Evolutionary conservation across 768 basidiomycete species (phyloP).

Genomic region (Naganishia friedmannii): DNA sequence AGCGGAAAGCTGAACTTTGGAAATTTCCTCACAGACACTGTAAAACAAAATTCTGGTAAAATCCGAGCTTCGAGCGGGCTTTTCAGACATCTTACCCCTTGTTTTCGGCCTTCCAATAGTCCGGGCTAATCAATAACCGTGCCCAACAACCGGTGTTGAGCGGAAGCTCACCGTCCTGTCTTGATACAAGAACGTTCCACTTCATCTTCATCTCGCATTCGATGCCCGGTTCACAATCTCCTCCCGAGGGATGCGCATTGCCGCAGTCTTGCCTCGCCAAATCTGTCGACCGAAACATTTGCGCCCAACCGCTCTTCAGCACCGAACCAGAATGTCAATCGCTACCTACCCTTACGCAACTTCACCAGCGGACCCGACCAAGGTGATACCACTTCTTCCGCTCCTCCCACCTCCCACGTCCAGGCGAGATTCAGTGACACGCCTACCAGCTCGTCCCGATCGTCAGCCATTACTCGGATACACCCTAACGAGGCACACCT

Average conservation of each 20-base stretch:
- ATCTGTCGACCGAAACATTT: background rate
- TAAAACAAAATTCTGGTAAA: too few relatives aligned
- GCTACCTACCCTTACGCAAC: constrained; percentile 14
- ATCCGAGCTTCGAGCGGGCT: too few relatives aligned
- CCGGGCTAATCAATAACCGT: background rate
- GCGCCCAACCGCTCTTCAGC: background rate
- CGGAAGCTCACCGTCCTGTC: background rate
- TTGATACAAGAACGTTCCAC: background rate
- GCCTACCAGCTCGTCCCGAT: background rate
- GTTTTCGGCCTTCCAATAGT: background rate
- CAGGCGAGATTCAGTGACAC: background rate
- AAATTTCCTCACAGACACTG: too few relatives aligned
- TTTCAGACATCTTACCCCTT: too few relatives aligned
- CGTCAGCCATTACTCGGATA: background rate
- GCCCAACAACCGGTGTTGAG: background rate
- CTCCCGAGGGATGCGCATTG: background rate
- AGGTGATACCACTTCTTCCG: constrained; percentile 15
- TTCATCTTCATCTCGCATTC: background rate
- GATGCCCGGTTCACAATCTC: background rate
- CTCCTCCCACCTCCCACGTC: constrained; percentile 13
- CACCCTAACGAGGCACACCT: constrained; percentile 38
- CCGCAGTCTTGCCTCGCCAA: background rate
- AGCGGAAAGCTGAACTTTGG: too few relatives aligned
- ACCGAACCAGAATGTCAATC: constrained; percentile 14
- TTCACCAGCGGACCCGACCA: constrained; percentile 13